Base-by-base conservation (phyloP, 2,329 filamentous ascomycete species). In the Monilinia fructigena region DNA sequence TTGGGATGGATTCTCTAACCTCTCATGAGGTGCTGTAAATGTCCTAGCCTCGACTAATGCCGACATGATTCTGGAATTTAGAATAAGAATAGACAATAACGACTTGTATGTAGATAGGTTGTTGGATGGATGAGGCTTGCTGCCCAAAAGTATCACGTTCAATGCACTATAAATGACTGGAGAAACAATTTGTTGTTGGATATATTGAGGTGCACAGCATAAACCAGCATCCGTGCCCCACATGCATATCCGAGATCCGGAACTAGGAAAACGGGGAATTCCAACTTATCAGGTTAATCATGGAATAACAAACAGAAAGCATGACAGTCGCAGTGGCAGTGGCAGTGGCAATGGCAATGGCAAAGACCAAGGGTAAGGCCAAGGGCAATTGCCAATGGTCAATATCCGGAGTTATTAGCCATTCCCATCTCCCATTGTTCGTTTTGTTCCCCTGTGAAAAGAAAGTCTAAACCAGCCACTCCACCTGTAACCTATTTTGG, bases 401-500 rank as follows among this genome's bases (percentile, higher is more conserved):
- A 56, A 48, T 42, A 48, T 20, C 52, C 61, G 54, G 52, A 16
- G 20, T 31, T 50, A 16, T 61, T 50, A 12, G 20, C 11, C 45
- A 61, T 42, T 64, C 52, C 52, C n/a, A 58, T 65, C 10, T 69
- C 64, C 70, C 69, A 71, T 26, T 61, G 45, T 4, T 56, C 42
- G 56, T 64, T 50, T 20, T 65, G 53, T 38, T 69, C 63, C n/a
- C 55, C 68, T 45, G 63, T 50, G 38, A 68, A 69, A 7, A 67
- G 40, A 40, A 69, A 71, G 48, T 71, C 68, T 8, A 70, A 56
- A 10, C 68, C 68, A 48, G 68, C 67, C 11, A 68, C 66, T 45
- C 70, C 70, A 28, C 68, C 66, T 5, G 69, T 71, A 8, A 71
- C 70, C 69, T 71, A 28, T 55, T 26, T 6, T n/a, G n/a, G n/a